Percentiles rank a stretch among this genome's conserved stretches.
Conservation (phyloP, 768 basidiomycete genomes). For the Daedaleopsis sinensis region DNA sequence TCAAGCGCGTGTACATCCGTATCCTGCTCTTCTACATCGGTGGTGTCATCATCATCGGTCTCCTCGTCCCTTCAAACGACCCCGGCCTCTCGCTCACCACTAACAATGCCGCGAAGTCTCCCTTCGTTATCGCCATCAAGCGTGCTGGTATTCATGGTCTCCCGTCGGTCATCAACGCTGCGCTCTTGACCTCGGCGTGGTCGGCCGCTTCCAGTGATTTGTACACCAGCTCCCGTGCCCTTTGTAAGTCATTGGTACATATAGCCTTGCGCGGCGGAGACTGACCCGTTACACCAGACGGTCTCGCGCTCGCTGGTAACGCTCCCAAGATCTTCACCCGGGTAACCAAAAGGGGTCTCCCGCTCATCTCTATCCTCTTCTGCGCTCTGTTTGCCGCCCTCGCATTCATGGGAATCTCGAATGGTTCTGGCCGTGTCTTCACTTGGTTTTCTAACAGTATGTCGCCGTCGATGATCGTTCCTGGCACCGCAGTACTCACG, state of each 20-base stretch:
- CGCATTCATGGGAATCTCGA: constrained; percentile 80
- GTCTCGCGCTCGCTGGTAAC: constrained; percentile 76
- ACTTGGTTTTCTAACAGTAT: constrained; percentile 69
- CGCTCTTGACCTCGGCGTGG: constrained; percentile 87
- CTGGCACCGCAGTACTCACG: not conserved
- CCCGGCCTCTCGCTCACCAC: constrained; percentile 49
- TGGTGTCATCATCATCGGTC: constrained; percentile 76
- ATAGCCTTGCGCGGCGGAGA: not conserved
- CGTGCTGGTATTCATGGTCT: constrained; percentile 85
- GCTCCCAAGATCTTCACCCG: constrained; percentile 80
- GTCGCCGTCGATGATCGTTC: not conserved
- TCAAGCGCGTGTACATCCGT: constrained; percentile 67
- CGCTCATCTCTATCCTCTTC: constrained; percentile 71
- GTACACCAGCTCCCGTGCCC: constrained; percentile 85
- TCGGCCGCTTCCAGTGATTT: constrained; percentile 90
- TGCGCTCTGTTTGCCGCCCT: constrained; percentile 67
- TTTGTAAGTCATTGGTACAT: constrained; percentile 57
- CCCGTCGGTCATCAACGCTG: constrained; percentile 85
- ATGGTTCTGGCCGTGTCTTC: constrained; percentile 75
- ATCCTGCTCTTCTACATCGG: constrained; percentile 68
- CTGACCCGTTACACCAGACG: constrained; percentile 49
- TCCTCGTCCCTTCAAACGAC: constrained; percentile 79
- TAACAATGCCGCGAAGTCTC: constrained; percentile 68
- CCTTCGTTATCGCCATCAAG: constrained; percentile 90
- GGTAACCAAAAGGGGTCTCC: constrained; percentile 75